A percentile compares a stretch with the other conserved stretches of the same genome.
Evolutionary conservation across 768 basidiomycete genomes (phyloP).

Genomic region (Tephrocybe sp.): DNA sequence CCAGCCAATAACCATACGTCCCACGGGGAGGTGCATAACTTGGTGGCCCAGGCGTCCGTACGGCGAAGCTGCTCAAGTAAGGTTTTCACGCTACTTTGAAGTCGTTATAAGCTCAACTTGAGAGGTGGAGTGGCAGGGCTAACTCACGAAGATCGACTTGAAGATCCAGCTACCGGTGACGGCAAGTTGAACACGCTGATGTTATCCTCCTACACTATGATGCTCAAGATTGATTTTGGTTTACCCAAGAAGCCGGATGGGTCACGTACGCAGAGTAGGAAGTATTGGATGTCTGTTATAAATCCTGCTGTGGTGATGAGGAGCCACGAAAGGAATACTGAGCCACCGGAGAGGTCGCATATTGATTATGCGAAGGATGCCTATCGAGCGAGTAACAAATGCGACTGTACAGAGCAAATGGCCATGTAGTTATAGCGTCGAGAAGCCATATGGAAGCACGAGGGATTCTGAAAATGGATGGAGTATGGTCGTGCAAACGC

Average conservation of each 20-base stretch:
- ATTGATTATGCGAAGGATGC: too few relatives aligned
- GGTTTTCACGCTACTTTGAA: conserved; percentile 26
- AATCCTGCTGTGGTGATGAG: conserved; percentile 35
- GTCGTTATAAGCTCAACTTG: neutral
- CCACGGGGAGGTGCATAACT: conserved; percentile 34
- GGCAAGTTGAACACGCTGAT: conserved; percentile 31
- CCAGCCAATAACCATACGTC: conserved; percentile 17
- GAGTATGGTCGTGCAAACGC: too few relatives aligned
- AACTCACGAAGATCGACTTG: conserved; percentile 37
- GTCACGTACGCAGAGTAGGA: conserved; percentile 36
- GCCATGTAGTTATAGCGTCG: too few relatives aligned
- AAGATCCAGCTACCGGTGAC: conserved; percentile 30
- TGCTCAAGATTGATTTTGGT: neutral
- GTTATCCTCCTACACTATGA: conserved; percentile 30
- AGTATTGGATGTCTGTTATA: conserved; percentile 35
- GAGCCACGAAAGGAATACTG: conserved; percentile 34
- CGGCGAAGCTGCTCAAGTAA: too few relatives aligned
- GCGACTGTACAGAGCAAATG: too few relatives aligned
- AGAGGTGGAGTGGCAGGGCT: neutral
- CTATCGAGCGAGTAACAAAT: too few relatives aligned
- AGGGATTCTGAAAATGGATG: too few relatives aligned
- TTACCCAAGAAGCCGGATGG: too few relatives aligned
- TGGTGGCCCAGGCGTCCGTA: conserved; percentile 18
- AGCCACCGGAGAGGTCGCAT: too few relatives aligned
- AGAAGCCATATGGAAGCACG: too few relatives aligned